Conservation (phyloP, 2,329 filamentous ascomycete species). For the Arthrobotrys sphaeroides region DNA sequence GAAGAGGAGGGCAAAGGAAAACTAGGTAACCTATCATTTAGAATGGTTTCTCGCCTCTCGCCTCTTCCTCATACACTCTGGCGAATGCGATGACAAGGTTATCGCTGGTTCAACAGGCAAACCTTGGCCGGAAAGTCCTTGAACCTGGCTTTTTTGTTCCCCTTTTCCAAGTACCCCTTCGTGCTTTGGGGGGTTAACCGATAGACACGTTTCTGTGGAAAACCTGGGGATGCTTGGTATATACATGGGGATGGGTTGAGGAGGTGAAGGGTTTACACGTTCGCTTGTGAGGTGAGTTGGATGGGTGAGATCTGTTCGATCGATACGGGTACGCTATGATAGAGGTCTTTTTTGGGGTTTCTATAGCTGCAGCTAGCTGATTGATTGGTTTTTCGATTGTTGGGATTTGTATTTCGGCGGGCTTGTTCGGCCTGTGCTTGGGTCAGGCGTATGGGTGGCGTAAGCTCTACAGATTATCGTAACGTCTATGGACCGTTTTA, state of each 20-base stretch:
- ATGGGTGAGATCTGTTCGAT: neutral
- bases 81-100: conserved; percentile 27
- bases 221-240: neutral
- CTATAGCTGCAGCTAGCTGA: too few relatives aligned
- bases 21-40: conserved; percentile 36
- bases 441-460: neutral
- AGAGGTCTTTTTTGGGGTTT: neutral
- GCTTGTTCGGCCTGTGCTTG: neutral
- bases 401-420: neutral
- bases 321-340: too few relatives aligned
- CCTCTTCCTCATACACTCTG: conserved; percentile 20
- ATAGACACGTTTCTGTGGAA: conserved; percentile 30
- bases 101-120: conserved; percentile 12
- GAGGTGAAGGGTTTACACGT: neutral
- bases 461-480: neutral
- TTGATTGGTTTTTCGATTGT: neutral
- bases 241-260: too few relatives aligned
- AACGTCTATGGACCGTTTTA: too few relatives aligned
- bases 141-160: conserved; percentile 6
- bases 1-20: neutral
- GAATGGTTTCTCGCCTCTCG: conserved; percentile 13
- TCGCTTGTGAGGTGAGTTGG: neutral
- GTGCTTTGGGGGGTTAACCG: conserved; percentile 23
- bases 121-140: neutral
- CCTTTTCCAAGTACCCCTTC: too few relatives aligned